Conservation (phyloP, 31 red algal genomes). For the Odonthalia washingtoniensis region DNA sequence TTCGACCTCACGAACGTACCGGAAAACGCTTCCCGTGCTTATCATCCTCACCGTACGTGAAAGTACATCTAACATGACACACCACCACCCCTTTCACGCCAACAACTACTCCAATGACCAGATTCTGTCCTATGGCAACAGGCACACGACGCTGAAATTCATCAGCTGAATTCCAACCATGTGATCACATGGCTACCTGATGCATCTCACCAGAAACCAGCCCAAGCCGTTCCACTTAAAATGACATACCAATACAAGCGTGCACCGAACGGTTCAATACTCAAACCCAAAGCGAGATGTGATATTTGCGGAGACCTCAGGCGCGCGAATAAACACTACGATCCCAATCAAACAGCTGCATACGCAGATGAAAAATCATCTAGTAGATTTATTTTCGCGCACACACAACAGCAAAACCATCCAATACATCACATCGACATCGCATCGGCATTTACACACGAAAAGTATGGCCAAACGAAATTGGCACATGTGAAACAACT, state of each 20-base stretch:
- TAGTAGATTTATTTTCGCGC: neutral
- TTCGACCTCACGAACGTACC: neutral
- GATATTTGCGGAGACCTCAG: constrained; percentile 29
- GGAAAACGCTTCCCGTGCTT: neutral
- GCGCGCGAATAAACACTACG: constrained; percentile 16
- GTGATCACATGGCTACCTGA: constrained; percentile 20
- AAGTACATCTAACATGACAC: neutral
- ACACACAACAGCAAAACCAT: constrained; percentile 10
- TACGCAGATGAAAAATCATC: constrained; percentile 11
- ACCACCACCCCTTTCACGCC: neutral
- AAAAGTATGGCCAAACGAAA: constrained; percentile 24
- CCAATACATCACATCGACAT: constrained; percentile 28
- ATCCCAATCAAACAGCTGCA: constrained; percentile 23
- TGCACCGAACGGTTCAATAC: neutral
- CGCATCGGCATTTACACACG: constrained; percentile 18
- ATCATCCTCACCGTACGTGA: neutral
- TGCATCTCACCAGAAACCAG: neutral
- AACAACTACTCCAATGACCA: neutral
- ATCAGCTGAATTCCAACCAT: neutral
- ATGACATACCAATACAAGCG: constrained; percentile 34
- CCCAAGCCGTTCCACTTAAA: neutral
- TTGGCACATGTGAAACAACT: constrained; percentile 1
- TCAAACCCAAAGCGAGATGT: constrained; percentile 7
- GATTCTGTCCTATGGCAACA: too few species aligned
- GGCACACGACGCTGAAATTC: neutral